Conservation (phyloP, 192 early-diverging fungal species). For the Pilaira anomala region DNA sequence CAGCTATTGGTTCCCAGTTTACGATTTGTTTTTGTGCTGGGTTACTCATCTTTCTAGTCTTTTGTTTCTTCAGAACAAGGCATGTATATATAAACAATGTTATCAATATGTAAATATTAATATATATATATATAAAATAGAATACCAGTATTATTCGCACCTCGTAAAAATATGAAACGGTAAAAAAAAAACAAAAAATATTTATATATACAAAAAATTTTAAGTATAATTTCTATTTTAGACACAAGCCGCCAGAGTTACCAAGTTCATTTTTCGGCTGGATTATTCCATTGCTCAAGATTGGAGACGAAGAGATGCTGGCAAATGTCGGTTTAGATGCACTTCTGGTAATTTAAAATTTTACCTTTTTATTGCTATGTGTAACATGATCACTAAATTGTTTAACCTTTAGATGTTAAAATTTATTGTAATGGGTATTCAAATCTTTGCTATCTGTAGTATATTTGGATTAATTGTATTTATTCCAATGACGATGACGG, state of each 20-base stretch:
- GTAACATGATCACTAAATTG: not conserved
- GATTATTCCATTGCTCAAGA: constrained; percentile 44
- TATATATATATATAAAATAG: constrained; percentile 8
- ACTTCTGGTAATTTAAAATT: constrained; percentile 43
- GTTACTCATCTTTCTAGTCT: constrained; percentile 18
- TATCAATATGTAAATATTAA: not conserved
- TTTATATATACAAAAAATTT: too few relatives aligned
- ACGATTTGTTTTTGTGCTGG: constrained; percentile 19
- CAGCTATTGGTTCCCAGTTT: constrained; percentile 24
- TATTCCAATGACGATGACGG: constrained; percentile 39
- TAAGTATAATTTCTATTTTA: constrained; percentile 4
- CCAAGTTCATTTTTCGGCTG: constrained; percentile 50
- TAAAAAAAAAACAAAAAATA: not conserved
- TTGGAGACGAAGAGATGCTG: constrained; percentile 40
- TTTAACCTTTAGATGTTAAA: constrained; percentile 43
- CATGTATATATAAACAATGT: not conserved
- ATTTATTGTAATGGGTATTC: constrained; percentile 45
- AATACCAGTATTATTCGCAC: constrained; percentile 23
- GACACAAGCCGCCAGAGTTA: constrained; percentile 43
- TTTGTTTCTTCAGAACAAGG: constrained; percentile 30
- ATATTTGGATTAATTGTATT: constrained; percentile 45
- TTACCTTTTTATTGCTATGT: not conserved
- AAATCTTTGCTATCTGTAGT: constrained; percentile 44
- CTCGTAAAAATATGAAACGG: constrained; percentile 33
- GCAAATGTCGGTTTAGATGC: constrained; percentile 60